phyloP scores from a whole-genome alignment of 2,329 filamentous ascomycete genomes.

The Ustulina deusta region DNA sequence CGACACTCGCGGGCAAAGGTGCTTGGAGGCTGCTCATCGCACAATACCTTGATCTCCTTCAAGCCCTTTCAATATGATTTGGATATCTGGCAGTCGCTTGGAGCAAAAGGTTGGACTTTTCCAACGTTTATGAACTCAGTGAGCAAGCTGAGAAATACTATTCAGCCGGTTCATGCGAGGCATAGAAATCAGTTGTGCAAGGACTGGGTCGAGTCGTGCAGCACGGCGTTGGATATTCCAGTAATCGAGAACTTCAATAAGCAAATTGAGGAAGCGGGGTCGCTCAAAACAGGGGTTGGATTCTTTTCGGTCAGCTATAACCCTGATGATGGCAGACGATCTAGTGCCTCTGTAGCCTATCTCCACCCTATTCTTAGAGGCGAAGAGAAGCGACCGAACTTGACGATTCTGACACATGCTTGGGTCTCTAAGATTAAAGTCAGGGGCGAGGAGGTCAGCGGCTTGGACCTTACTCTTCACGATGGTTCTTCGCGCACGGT shows the following conservation, averaged over 20 bases:
- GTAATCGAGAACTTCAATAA: slow-evolving; percentile 88
- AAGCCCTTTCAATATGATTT: slow-evolving; percentile 90
- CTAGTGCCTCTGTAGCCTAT: slow-evolving; percentile 89
- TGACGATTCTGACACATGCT: slow-evolving; percentile 87
- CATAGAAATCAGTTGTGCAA: slow-evolving; percentile 92
- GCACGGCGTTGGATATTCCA: slow-evolving; percentile 81
- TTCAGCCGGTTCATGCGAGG: slow-evolving; percentile 86
- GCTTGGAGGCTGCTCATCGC: slow-evolving; percentile 89
- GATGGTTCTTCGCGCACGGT: slow-evolving; percentile 67
- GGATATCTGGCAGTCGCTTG: slow-evolving; percentile 83
- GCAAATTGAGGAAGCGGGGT: slow-evolving; percentile 79
- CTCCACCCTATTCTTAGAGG: slow-evolving; percentile 90
- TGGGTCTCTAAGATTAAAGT: slow-evolving; percentile 89
- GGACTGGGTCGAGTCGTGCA: slow-evolving; percentile 88
- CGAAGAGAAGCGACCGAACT: slow-evolving; percentile 83
- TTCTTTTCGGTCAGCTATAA: slow-evolving; percentile 95
- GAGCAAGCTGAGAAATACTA: slow-evolving; percentile 88
- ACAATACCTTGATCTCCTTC: slow-evolving; percentile 95
- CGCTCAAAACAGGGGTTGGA: slow-evolving; percentile 80
- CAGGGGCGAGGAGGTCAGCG: slow-evolving; percentile 75
- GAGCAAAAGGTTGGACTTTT: slow-evolving; percentile 88
- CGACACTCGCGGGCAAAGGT: slow-evolving; percentile 93
- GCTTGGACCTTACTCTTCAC: slow-evolving; percentile 74
- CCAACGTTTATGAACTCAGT: slow-evolving; percentile 84
- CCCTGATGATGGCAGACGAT: slow-evolving; percentile 85